These are phyloP conservation scores for Sordariomycetes sp. DNA, from an alignment of 2,329 filamentous ascomycete species.

Conservation along the genomic window DNA sequence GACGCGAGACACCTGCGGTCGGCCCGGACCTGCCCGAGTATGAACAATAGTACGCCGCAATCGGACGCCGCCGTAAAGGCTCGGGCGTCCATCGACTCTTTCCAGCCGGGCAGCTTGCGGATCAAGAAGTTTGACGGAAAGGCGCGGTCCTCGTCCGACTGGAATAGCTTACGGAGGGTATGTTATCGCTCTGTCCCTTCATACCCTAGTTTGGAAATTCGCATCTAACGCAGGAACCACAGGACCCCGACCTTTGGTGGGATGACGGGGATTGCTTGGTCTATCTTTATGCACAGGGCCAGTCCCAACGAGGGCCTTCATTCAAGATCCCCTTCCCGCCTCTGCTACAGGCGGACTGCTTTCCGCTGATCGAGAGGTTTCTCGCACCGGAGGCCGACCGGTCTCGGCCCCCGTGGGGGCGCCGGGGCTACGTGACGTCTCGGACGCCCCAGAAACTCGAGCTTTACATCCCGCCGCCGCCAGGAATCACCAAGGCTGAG, in stretches of 20 bases:
- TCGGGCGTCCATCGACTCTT: constrained; percentile 4
- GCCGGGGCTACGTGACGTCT: background rate
- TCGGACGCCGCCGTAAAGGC: constrained; percentile 6
- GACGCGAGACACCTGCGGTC: background rate
- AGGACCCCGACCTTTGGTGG: constrained; percentile 64
- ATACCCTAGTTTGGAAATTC: background rate
- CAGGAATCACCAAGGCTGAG: constrained; percentile 34
- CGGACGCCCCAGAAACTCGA: constrained; percentile 28
- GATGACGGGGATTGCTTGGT: constrained; percentile 56
- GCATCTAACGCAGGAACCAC: background rate
- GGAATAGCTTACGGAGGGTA: constrained; percentile 35
- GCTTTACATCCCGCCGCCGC: constrained; percentile 57
- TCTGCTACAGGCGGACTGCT: constrained; percentile 44
- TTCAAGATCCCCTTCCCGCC: constrained; percentile 50
- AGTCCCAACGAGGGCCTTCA: constrained; percentile 51
- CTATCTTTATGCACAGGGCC: constrained; percentile 52
- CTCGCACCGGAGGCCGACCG: constrained; percentile 1
- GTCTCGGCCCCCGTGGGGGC: background rate
- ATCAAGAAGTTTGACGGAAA: constrained; percentile 39
- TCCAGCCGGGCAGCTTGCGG: background rate
- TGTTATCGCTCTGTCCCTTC: constrained; percentile 10
- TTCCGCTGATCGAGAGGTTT: constrained; percentile 43
- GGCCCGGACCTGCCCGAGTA: background rate
- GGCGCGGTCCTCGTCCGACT: constrained; percentile 25
- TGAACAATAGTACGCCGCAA: background rate